Evolutionary conservation across 345 rosid genomes (phyloP), one percentile per base, ranked within the genome.

Genomic region (Syzygium oleosum): DNA sequence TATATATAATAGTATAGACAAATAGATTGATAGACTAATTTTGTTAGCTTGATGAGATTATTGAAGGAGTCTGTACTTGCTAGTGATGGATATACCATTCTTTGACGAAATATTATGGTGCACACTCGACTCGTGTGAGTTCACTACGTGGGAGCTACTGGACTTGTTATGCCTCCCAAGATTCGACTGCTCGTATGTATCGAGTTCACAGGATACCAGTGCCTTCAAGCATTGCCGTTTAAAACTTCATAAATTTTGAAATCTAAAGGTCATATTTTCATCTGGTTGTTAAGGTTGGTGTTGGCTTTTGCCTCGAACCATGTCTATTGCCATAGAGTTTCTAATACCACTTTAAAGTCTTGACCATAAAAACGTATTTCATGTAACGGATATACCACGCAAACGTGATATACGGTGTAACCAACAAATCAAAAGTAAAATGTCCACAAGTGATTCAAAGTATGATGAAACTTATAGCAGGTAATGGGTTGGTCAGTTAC

Each of bases 341-440:
- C 21, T 3, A 14, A 63, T 29, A 4, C 21, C 19, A 9, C 29
- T 63, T 63, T 29, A 3, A 3, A 15, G 41, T 63, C 10, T 29
- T 2, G 6, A 29, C 0, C 53, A 52, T 0, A 9, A 0, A 7
- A 0, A 5, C 21, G 7, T 29, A 16, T 63, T 61, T 63, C 10
- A 15, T 1, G 31, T 14, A 16, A 29, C 0, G 1, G 0, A 63
- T 63, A n/a, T 4, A 14, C 2, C 13, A 14, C 6, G 22, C 6
- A 7, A 53, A 2, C 0, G 6, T 15, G 8, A 53, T 6, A 22
- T 8, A 4, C 1, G 41, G 29, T 2, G 0, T 63, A 3, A 14
- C 17, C 38, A 15, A 2, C 3, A 0, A 5, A 3, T 63, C 21
- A 63, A 65, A 29, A 16, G 22, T 1, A 0, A 65, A 31, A 31